Conservation (phyloP, 768 basidiomycete species). For the Boletellus ananas region DNA sequence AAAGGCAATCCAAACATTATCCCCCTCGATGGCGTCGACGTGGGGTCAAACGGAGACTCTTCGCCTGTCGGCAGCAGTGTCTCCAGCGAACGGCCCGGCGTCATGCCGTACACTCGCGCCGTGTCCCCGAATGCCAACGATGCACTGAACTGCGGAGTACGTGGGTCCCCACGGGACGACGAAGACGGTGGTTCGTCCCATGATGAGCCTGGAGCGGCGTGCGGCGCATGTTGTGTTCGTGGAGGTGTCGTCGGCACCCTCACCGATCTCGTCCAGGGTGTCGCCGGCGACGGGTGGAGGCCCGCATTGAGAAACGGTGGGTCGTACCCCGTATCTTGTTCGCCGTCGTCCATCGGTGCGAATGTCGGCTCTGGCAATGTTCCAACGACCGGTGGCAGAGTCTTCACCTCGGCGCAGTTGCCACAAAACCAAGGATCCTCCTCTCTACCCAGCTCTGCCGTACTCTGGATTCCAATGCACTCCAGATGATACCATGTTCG, state of each 20-base stretch:
- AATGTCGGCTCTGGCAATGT: conserved; percentile 58
- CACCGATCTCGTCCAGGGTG: conserved; percentile 42
- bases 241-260: conserved; percentile 49
- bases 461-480: conserved; percentile 69
- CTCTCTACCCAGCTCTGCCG: conserved; percentile 64
- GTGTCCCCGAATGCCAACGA: conserved; percentile 31
- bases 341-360: conserved; percentile 57
- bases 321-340: conserved; percentile 39
- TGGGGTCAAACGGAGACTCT: conserved; percentile 69
- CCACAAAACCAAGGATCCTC: conserved; percentile 80
- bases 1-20: conserved; percentile 58
- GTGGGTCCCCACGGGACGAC: conserved; percentile 49
- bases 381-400: conserved; percentile 35
- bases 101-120: conserved; percentile 37
- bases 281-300: conserved; percentile 53
- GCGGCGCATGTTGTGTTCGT: conserved; percentile 22
- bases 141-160: conserved; percentile 46
- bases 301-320: conserved; percentile 55
- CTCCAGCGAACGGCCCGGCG: conserved; percentile 38
- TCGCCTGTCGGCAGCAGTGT: conserved; percentile 29
- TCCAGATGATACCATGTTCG: conserved; percentile 78
- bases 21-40: conserved; percentile 77
- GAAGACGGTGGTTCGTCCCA: conserved; percentile 42
- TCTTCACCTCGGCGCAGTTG: conserved; percentile 45
- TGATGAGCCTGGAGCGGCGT: conserved; percentile 37